Conservation (phyloP, 257 asterid species). For the Ballota nigra region DNA sequence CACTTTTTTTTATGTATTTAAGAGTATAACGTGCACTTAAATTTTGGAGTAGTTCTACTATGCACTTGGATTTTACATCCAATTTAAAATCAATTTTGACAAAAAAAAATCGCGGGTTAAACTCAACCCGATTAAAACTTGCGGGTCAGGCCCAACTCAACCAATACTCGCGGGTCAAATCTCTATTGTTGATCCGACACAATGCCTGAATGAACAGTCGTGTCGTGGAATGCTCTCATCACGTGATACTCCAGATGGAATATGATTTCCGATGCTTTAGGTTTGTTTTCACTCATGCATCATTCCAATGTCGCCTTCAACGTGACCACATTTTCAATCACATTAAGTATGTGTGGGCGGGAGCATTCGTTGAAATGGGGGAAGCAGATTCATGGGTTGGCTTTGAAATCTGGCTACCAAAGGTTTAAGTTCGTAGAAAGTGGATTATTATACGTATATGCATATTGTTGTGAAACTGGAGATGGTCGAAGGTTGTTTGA, state of each 20-base stretch:
- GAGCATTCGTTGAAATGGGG: conserved; percentile 39
- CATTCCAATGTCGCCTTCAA: conserved; percentile 38
- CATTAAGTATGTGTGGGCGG: conserved; percentile 60
- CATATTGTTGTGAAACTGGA: conserved; percentile 36
- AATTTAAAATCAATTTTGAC: no score
- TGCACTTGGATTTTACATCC: no score
- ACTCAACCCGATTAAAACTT: no score
- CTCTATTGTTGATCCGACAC: no score
- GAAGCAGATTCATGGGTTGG: conserved; percentile 56
- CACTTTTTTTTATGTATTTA: no score
- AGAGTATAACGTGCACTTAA: no score
- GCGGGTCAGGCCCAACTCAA: no score
- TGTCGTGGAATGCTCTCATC: no score
- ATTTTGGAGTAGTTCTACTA: no score
- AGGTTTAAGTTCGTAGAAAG: conserved; percentile 57
- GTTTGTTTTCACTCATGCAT: conserved; percentile 54
- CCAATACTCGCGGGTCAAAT: no score
- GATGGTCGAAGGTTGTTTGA: conserved; percentile 58
- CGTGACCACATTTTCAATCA: conserved; percentile 49
- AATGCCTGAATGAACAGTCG: no score
- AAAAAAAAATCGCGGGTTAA: no score
- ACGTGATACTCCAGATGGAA: conserved; percentile 54
- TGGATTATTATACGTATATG: conserved; percentile 49
- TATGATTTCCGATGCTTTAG: conserved; percentile 30
- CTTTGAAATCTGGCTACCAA: conserved; percentile 51